These are phyloP conservation scores for Rhododendron mucronatum DNA, from an alignment of 148 eudicot species.

Conservation along the genomic window DNA sequence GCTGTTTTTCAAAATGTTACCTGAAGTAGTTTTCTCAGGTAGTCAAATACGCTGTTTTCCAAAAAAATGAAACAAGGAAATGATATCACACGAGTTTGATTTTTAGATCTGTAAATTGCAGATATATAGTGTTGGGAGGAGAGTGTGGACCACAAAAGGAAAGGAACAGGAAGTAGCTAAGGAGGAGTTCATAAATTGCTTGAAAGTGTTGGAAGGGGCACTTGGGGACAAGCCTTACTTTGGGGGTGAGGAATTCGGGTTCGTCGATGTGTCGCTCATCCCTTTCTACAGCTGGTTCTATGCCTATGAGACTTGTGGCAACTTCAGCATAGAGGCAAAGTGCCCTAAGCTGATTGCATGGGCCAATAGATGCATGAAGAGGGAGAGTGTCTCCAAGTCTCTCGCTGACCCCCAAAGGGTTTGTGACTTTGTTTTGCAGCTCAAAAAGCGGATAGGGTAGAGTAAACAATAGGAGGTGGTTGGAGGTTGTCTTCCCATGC, in stretches of 20 bases:
- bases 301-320: slow-evolving; percentile 2
- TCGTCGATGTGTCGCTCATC: slow-evolving; percentile 31
- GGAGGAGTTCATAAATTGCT: slow-evolving; percentile 20
- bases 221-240: slow-evolving; percentile 20
- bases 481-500: neutral
- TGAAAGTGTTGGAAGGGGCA: slow-evolving; percentile 33
- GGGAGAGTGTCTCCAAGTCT: slow-evolving; percentile 35
- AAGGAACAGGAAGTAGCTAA: slow-evolving; percentile 32
- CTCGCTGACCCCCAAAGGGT: neutral
- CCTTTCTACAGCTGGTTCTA: slow-evolving; percentile 37
- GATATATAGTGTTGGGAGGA: neutral
- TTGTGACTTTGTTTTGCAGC: neutral
- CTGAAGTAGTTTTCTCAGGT: neutral
- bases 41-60: neutral
- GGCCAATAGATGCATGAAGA: slow-evolving; percentile 43
- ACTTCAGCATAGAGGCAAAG: slow-evolving; percentile 31
- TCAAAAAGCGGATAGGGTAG: neutral
- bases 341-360: slow-evolving; percentile 35
- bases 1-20: neutral
- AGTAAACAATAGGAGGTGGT: neutral
- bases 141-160: slow-evolving; percentile 16
- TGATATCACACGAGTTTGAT: neutral
- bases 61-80: neutral
- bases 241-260: slow-evolving; percentile 22
- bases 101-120: neutral